Conservation (phyloP, 2,329 filamentous ascomycete genomes). For the Furcasterigmium sp. region DNA sequence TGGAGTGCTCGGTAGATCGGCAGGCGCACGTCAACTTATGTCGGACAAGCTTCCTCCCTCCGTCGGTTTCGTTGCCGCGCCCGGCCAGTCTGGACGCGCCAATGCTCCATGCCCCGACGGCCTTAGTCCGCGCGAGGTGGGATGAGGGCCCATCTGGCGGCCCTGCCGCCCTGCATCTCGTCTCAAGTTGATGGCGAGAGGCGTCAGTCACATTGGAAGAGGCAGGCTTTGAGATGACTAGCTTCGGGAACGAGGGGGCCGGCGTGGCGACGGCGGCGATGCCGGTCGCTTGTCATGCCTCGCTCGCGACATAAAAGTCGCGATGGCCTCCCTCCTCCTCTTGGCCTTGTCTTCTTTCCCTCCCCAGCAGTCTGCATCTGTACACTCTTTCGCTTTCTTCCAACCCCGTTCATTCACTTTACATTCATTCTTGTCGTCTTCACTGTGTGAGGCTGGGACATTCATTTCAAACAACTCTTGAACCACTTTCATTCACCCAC, state of each 20-base stretch:
- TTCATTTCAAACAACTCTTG: conserved; percentile 1
- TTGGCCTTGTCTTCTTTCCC: neutral
- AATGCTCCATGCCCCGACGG: neutral
- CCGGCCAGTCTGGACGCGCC: no score
- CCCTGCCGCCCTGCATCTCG: neutral
- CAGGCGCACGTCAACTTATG: neutral
- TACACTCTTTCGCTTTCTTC: conserved; percentile 3
- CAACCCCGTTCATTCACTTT: conserved; percentile 2
- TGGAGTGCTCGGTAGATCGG: neutral
- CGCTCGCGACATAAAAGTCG: neutral
- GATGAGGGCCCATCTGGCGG: neutral
- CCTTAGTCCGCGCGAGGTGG: no score
- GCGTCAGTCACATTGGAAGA: no score
- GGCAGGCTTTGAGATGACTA: no score
- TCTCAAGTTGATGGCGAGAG: neutral
- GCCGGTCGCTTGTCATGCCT: no score
- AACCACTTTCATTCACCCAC: neutral
- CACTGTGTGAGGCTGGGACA: conserved; percentile 5
- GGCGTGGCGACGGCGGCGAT: no score
- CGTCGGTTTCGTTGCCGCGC: neutral
- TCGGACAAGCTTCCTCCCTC: neutral
- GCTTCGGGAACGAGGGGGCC: no score
- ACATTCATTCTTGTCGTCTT: conserved; percentile 4
- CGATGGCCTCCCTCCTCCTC: neutral
- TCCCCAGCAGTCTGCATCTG: conserved; percentile 2